phyloP scores from a whole-genome alignment of 1,284 basidiomycete species.

The Trichosporon asahii region DNA sequence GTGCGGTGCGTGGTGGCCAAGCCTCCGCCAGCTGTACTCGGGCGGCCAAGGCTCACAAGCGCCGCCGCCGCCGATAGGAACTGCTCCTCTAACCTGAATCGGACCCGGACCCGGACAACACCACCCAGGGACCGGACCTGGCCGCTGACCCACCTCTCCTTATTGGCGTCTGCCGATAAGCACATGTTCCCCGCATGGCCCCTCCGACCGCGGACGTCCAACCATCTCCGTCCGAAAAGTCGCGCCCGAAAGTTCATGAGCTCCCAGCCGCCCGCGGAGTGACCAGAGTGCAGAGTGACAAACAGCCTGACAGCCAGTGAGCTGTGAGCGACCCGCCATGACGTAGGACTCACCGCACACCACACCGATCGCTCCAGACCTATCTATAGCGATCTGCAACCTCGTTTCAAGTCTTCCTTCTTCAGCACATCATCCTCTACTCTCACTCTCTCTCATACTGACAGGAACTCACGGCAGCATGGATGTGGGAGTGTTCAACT shows the following conservation, averaged over 20 bases:
- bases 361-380: not conserved
- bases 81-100: not conserved
- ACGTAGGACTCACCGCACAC: not conserved
- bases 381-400: not conserved
- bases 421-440: not conserved
- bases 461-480: not conserved
- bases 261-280: not conserved
- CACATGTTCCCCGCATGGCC: not conserved
- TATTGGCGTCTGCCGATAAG: not conserved
- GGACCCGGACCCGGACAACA: not conserved
- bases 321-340: not conserved
- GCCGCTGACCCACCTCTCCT: not conserved
- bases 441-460: not conserved
- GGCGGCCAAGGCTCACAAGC: not conserved
- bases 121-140: not conserved
- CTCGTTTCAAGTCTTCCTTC: not conserved
- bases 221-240: not conserved
- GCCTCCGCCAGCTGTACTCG: not conserved
- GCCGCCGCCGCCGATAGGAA: not conserved
- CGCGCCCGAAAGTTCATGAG: not conserved
- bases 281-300: too few relatives aligned
- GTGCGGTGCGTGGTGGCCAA: not conserved
- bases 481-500: not conserved
- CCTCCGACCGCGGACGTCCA: not conserved
- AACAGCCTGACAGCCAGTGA: not conserved